Evolutionary conservation across 257 asterid species (phyloP).

Genomic region (Schizonepeta tenuifolia): DNA sequence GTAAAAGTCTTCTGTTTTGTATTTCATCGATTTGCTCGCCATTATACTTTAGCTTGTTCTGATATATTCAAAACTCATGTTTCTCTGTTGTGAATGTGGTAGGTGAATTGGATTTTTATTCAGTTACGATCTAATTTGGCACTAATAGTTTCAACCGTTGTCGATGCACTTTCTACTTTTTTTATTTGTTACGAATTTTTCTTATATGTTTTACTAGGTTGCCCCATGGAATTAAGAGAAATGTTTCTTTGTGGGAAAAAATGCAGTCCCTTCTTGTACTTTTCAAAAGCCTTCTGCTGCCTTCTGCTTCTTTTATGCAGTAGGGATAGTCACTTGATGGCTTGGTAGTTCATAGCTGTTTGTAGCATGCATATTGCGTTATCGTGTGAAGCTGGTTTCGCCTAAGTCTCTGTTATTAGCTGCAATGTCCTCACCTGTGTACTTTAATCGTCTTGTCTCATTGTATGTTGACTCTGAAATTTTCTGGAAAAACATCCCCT

Average conservation of each 20-base stretch:
- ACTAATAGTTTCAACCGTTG: neutral
- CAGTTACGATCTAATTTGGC: neutral
- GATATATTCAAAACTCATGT: slow-evolving; percentile 1
- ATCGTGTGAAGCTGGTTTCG: neutral
- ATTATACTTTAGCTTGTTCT: neutral
- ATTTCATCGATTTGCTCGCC: neutral
- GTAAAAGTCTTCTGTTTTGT: neutral
- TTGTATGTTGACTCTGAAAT: neutral
- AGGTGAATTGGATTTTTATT: neutral
- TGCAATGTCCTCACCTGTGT: neutral
- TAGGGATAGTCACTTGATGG: neutral
- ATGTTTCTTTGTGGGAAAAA: neutral
- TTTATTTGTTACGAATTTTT: neutral
- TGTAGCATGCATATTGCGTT: neutral
- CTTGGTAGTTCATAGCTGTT: neutral
- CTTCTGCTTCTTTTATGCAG: neutral
- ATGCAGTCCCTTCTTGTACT: neutral
- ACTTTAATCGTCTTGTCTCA: neutral
- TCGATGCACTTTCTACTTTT: neutral
- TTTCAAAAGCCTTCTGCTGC: neutral
- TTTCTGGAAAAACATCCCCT: neutral
- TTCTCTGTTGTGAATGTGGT: neutral
- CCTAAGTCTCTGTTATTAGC: neutral
- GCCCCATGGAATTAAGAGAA: neutral
- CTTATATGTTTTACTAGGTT: neutral